Evolutionary conservation across 768 basidiomycete species (phyloP).

Genomic region (Lentinula edodes): DNA sequence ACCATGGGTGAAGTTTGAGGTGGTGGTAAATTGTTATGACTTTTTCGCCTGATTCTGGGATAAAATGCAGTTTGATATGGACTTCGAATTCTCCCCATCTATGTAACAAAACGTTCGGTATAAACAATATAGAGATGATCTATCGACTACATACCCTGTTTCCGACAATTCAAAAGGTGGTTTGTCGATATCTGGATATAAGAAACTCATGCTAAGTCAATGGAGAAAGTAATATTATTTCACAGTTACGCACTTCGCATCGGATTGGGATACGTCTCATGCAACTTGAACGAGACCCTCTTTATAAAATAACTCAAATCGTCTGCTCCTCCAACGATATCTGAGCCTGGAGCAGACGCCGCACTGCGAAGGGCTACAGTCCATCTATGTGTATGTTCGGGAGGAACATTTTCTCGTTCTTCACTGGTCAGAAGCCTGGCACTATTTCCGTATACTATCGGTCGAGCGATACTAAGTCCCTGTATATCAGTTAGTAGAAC

Average conservation of each 20-base stretch:
- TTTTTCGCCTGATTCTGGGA: conserved; percentile 88
- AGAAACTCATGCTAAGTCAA: not conserved
- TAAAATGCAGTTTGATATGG: conserved; percentile 85
- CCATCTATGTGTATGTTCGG: conserved; percentile 94
- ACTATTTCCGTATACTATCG: conserved; percentile 94
- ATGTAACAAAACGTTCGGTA: not conserved
- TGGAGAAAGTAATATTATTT: not conserved
- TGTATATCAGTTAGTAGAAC: conserved; percentile 22
- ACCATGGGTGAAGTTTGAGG: conserved; percentile 93
- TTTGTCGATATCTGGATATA: conserved; percentile 71
- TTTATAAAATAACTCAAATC: conserved; percentile 91
- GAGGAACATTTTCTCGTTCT: conserved; percentile 55
- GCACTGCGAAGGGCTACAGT: conserved; percentile 93
- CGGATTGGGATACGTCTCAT: conserved; percentile 93
- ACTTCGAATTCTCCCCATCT: conserved; percentile 99
- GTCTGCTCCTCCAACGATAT: conserved; percentile 84
- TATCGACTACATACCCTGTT: conserved; percentile 60
- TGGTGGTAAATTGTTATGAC: conserved; percentile 84
- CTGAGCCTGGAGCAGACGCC: conserved; percentile 63
- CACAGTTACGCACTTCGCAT: conserved; percentile 65
- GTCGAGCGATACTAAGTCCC: conserved; percentile 85
- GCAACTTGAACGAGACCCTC: conserved; percentile 93
- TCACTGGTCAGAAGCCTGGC: conserved; percentile 71
- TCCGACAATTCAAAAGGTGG: conserved; percentile 94
- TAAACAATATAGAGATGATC: not conserved